phyloP scores from a whole-genome alignment of 305 asterid genomes.

The Euphrasia arctica region DNA sequence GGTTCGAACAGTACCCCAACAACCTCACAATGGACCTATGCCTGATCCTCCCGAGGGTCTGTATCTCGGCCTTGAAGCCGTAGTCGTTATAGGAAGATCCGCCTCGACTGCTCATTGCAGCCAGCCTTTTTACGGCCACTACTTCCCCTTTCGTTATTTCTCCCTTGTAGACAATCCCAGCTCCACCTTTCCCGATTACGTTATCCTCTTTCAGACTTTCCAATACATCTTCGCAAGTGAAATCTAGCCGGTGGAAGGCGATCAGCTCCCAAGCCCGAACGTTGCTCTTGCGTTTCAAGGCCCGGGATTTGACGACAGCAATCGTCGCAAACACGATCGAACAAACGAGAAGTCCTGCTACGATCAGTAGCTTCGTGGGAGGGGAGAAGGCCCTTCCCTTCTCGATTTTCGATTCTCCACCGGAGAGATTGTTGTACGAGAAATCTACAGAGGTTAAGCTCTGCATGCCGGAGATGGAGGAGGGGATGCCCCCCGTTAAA shows the following conservation, averaged over 20 bases:
- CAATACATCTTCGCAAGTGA: conserved; percentile 1
- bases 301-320: neutral
- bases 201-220: conserved; percentile 5
- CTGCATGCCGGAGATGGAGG: conserved; percentile 3
- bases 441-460: conserved; percentile 7
- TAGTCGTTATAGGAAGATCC: neutral
- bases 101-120: neutral
- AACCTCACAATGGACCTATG: neutral
- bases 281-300: neutral
- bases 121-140: conserved; percentile 2
- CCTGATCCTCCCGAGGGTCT: conserved; percentile 7
- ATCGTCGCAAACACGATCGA: neutral
- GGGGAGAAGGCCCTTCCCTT: neutral
- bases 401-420: neutral
- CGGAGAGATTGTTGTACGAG: neutral
- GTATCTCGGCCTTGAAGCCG: conserved; percentile 4
- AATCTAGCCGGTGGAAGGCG: conserved; percentile 1
- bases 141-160: neutral
- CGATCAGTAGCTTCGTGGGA: neutral
- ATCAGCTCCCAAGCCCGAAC: neutral
- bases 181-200: conserved; percentile 1
- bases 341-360: neutral
- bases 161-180: conserved; percentile 1
- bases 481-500: neutral
- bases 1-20: conserved; percentile 2